phyloP scores from a whole-genome alignment of 106 monocot genomes.

The Cymbidium sinense region DNA sequence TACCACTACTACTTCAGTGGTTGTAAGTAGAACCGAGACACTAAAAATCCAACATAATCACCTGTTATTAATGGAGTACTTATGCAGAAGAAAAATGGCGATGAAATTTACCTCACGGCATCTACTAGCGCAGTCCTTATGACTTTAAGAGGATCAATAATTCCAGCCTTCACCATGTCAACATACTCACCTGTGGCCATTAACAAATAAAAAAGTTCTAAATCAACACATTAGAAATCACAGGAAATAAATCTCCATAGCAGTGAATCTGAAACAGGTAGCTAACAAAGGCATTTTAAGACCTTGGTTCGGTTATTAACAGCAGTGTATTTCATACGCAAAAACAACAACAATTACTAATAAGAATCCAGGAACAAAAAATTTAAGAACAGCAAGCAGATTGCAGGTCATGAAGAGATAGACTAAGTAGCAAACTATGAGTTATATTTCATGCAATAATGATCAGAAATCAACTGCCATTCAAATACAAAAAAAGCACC shows the following conservation, averaged over 20 bases:
- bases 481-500: constrained; percentile 25
- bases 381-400: no score
- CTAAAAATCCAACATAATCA: constrained; percentile 15
- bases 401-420: no score
- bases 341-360: no score
- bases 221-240: background rate
- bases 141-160: constrained; percentile 46
- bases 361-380: no score
- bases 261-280: no score
- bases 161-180: constrained; percentile 48
- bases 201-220: background rate
- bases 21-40: constrained; percentile 43
- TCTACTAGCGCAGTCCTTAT: constrained; percentile 40
- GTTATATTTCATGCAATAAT: no score
- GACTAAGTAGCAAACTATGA: no score
- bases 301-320: no score
- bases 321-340: no score
- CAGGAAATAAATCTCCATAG: background rate
- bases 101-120: constrained; percentile 29
- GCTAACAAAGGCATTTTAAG: no score
- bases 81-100: background rate
- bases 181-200: constrained; percentile 40
- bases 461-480: constrained; percentile 1
- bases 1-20: constrained; percentile 45
- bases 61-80: background rate